Evolutionary conservation across 805 yeast species (phyloP), one percentile per base, ranked within the genome.

Genomic region (Candida oleophila): DNA sequence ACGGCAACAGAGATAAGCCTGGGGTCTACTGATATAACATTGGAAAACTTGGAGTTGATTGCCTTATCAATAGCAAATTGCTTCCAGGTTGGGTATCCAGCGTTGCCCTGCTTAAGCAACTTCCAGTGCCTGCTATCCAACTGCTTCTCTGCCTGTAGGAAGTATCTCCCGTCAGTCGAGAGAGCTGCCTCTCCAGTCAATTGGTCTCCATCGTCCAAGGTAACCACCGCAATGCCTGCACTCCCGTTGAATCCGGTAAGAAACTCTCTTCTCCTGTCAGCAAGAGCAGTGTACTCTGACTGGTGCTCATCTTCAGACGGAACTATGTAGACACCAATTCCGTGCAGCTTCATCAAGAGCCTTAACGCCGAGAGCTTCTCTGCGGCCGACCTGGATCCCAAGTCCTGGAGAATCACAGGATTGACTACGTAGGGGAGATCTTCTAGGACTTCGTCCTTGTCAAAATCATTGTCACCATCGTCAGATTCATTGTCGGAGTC

Each of bases 281-380:
- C 80, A 1, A 77, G 69, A 0, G 94, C 78, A 5, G 92, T 92
- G 57, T 91, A 91, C 68, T 92, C 99, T 22, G 91, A 82, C 64
- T 87, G 92, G 64, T 92, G 99, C 56, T 88, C 96, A 61, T 92
- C 99, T 62, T 89, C 97, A 36, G 95, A 83, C 18, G 92, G 89
- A 8, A 88, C 80, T 22, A 80, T 73, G 63, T 94, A 92, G 30
- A 89, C 83, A 9, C 85, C 88, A 34, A 92, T 61, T 32, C 78
- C 81, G 47, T 80, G 63, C 39, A 73, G 66, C 38, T 74, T 77
- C 91, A 94, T 88, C 50, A 77, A 71, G 36, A 66, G 55, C 57
- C 97, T 77, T 48, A 91, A 68, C 18, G 70, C 72, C 36, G 68
- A 74, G 42, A 91, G 71, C 55, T 91, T 81, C 42, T 74, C 65